phyloP scores from a whole-genome alignment of 2,329 filamentous ascomycete genomes.

The Fusarium sp. region DNA sequence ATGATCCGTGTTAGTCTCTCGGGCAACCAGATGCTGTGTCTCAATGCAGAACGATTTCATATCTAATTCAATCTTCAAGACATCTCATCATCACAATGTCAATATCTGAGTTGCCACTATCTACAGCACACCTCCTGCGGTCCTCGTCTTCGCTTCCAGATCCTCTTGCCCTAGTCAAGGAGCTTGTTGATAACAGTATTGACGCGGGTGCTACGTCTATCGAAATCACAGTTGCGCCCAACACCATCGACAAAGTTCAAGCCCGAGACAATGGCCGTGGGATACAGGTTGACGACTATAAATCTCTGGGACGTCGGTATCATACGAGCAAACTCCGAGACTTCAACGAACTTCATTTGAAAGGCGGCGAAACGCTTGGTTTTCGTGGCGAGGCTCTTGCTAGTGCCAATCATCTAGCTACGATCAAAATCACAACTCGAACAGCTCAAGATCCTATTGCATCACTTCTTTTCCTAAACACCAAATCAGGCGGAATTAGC shows the following conservation, averaged over 20 bases:
- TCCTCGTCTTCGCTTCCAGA: conserved; percentile 71
- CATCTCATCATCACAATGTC: conserved; percentile 54
- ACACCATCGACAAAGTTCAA: conserved; percentile 77
- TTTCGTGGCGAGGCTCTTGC: conserved; percentile 82
- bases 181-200: conserved; percentile 81
- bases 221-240: conserved; percentile 71
- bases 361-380: conserved; percentile 73
- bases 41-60: conserved; percentile 33
- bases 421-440: conserved; percentile 72
- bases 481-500: conserved; percentile 49
- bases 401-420: conserved; percentile 70
- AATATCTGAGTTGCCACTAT: conserved; percentile 63
- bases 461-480: conserved; percentile 58
- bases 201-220: conserved; percentile 77
- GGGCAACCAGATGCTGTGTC: conserved; percentile 39
- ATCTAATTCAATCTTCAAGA: conserved; percentile 24
- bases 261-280: conserved; percentile 81
- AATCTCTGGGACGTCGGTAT: conserved; percentile 71
- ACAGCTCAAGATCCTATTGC: conserved; percentile 72
- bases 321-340: conserved; percentile 79
- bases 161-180: conserved; percentile 75
- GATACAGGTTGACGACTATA: conserved; percentile 72
- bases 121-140: conserved; percentile 68
- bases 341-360: conserved; percentile 70
- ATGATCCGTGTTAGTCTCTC: conserved; percentile 45